Evolutionary conservation across 352 stramenopile species (phyloP).

Genomic region (Globisporangium okanoganense): DNA sequence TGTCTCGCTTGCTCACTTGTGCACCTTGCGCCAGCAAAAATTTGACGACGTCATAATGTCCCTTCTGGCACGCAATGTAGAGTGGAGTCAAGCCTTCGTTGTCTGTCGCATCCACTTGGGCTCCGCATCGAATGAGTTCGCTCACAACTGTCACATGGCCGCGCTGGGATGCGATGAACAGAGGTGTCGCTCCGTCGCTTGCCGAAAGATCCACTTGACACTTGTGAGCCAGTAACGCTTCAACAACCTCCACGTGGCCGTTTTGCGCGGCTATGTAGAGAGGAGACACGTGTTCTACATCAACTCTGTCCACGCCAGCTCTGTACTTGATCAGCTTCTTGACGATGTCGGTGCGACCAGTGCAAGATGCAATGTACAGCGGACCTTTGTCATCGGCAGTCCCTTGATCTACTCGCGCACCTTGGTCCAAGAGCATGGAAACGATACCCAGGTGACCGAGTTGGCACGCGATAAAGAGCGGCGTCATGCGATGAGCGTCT

Average conservation of each 20-base stretch:
- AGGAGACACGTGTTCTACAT: background rate
- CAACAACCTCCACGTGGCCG: slow-evolving; percentile 1
- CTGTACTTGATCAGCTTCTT: background rate
- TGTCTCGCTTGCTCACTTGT: background rate
- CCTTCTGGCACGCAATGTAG: slow-evolving; percentile 2
- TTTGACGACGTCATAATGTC: background rate
- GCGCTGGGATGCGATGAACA: slow-evolving; percentile 4
- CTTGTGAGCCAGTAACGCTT: background rate
- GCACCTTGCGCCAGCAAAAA: background rate
- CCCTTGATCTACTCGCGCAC: background rate
- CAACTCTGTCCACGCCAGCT: background rate
- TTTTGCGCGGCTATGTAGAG: slow-evolving; percentile 9
- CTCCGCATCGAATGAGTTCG: background rate
- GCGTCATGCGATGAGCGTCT: background rate
- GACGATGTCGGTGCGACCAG: background rate
- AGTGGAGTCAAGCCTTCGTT: background rate
- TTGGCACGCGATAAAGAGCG: background rate
- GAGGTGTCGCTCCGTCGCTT: background rate
- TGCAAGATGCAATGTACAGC: slow-evolving; percentile 4
- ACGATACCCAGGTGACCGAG: background rate
- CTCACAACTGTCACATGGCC: slow-evolving; percentile 4
- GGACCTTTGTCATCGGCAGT: background rate
- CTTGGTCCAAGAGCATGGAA: background rate
- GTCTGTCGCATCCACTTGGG: background rate
- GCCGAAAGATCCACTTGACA: background rate